Percentiles rank a stretch among this genome's conserved stretches.
phyloP scores from a whole-genome alignment of 352 stramenopile genomes.

The Phytophthora melonis region DNA sequence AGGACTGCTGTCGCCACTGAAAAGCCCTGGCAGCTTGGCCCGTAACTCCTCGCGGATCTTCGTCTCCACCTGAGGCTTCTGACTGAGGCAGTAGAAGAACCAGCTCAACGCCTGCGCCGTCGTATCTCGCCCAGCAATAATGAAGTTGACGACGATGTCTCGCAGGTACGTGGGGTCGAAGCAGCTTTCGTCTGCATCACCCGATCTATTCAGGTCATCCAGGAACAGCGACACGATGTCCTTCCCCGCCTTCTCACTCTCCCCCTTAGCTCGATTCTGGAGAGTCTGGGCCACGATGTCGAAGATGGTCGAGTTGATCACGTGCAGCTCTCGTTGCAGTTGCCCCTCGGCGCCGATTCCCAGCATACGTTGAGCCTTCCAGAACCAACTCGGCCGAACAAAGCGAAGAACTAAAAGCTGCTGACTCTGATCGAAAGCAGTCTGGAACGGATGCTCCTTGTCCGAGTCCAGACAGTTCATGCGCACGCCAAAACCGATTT shows the following conservation, averaged over 20 bases:
- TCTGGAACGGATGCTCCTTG: constrained; percentile 60
- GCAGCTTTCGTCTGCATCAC: constrained; percentile 13
- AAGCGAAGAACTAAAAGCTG: constrained; percentile 42
- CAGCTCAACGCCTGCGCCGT: constrained; percentile 79
- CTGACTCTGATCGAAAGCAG: constrained; percentile 55
- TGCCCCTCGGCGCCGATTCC: constrained; percentile 44
- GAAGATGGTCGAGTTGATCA: constrained; percentile 61
- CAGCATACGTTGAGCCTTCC: constrained; percentile 52
- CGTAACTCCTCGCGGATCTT: constrained; percentile 61
- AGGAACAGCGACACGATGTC: constrained; percentile 69
- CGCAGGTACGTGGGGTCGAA: constrained; percentile 62
- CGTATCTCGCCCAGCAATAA: constrained; percentile 85
- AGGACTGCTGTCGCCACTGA: constrained; percentile 33
- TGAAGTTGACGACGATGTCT: constrained; percentile 83
- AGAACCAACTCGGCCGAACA: constrained; percentile 50
- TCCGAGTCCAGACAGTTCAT: constrained; percentile 52
- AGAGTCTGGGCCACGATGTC: constrained; percentile 54
- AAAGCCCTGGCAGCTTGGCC: constrained; percentile 34
- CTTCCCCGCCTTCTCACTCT: constrained; percentile 9
- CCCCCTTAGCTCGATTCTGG: constrained; percentile 7
- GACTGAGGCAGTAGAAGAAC: constrained; percentile 72
- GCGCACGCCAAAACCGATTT: constrained; percentile 65
- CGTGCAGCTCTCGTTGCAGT: constrained; percentile 44
- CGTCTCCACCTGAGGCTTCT: constrained; percentile 53
- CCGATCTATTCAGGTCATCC: constrained; percentile 29